Conservation (phyloP, 1,284 basidiomycete genomes). For the Ceratobasidium papillatum region DNA sequence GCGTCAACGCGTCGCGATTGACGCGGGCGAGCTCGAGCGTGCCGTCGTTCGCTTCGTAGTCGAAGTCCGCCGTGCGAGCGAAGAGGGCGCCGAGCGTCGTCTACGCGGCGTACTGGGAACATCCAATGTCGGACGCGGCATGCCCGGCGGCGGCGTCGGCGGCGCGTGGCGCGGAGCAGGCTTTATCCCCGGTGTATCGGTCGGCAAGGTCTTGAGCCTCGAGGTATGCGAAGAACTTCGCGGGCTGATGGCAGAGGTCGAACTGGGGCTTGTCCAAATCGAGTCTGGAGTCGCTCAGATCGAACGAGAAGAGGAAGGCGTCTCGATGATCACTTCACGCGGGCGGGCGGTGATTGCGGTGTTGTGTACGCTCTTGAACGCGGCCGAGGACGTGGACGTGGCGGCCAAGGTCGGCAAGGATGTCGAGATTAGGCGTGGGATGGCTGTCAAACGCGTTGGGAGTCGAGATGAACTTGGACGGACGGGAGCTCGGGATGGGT, state of each 20-base stretch:
- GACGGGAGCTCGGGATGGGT: background rate
- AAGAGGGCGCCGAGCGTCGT: slow-evolving; percentile 57
- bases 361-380: slow-evolving; percentile 59
- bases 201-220: slow-evolving; percentile 56
- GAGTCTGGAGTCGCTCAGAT: background rate
- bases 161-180: slow-evolving; percentile 65
- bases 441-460: slow-evolving; percentile 61
- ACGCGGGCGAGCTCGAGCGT: slow-evolving; percentile 79
- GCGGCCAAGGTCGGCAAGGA: slow-evolving; percentile 81
- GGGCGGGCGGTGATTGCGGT: slow-evolving; percentile 40
- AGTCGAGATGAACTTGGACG: slow-evolving; percentile 45
- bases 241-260: slow-evolving; percentile 23
- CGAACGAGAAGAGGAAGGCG: background rate
- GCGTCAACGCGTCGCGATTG: slow-evolving; percentile 74
- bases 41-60: slow-evolving; percentile 75
- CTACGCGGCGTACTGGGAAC: slow-evolving; percentile 71
- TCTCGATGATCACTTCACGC: slow-evolving; percentile 41
- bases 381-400: slow-evolving; percentile 73
- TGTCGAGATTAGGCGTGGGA: slow-evolving; percentile 58
- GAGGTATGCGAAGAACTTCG: slow-evolving; percentile 24
- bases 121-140: slow-evolving; percentile 70
- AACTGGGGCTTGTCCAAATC: slow-evolving; percentile 20
- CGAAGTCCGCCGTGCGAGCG: slow-evolving; percentile 59
- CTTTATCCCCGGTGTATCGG: slow-evolving; percentile 58
- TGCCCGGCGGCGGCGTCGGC: slow-evolving; percentile 54